A percentile compares a stretch with the other conserved stretches of the same genome.
phyloP scores from a whole-genome alignment of 768 basidiomycete genomes.

The Postia placenta region DNA sequence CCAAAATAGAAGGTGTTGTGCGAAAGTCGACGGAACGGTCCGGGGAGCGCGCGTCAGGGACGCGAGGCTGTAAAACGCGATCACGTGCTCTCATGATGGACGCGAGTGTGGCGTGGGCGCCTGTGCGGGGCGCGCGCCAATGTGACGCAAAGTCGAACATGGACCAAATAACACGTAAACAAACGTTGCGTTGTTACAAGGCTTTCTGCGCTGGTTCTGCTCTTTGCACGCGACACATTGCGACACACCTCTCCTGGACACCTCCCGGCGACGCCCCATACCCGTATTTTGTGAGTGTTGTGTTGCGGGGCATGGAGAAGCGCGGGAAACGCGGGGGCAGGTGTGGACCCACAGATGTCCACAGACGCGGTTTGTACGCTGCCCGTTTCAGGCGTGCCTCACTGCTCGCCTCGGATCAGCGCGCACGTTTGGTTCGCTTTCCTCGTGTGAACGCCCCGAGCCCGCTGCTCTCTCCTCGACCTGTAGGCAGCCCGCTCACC shows the following conservation, averaged over 20 bases:
- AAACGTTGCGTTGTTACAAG: constrained; percentile 7
- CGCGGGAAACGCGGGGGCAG: constrained; percentile 1
- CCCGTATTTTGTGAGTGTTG: background rate
- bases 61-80: too few relatives aligned
- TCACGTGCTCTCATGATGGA: background rate
- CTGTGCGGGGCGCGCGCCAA: background rate
- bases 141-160: constrained; percentile 41
- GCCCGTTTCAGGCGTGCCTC: constrained; percentile 15
- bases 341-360: constrained; percentile 49
- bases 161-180: constrained; percentile 41
- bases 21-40: too few relatives aligned
- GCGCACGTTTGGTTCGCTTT: constrained; percentile 20
- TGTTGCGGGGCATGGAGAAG: background rate
- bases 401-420: too few relatives aligned
- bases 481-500: constrained; percentile 14
- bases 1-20: too few relatives aligned
- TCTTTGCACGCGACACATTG: background rate
- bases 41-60: too few relatives aligned
- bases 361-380: constrained; percentile 18
- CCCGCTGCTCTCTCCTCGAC: constrained; percentile 32
- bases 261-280: constrained; percentile 5
- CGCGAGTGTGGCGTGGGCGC: background rate
- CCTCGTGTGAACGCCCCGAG: constrained; percentile 19
- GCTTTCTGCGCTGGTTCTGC: background rate
- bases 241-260: constrained; percentile 1